Percentiles rank a stretch among this genome's conserved stretches.
These are phyloP conservation scores for Colletotrichum noveboracense DNA, from an alignment of 2,329 filamentous ascomycete genomes.

Conservation along the genomic window DNA sequence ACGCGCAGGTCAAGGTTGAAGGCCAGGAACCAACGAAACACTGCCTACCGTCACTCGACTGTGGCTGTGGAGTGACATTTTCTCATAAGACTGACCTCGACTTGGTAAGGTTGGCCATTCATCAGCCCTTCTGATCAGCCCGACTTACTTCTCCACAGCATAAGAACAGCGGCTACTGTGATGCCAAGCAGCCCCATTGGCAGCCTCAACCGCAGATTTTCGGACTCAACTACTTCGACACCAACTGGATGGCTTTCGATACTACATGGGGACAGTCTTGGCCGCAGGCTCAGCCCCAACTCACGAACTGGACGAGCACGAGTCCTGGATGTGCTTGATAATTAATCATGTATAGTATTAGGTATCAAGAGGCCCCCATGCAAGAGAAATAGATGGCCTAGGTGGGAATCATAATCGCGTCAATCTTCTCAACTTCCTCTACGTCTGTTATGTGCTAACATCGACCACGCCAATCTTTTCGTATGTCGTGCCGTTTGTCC, in stretches of 20 bases:
- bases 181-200: not conserved
- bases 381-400: not conserved
- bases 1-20: not conserved
- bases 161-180: not conserved
- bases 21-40: not conserved
- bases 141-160: not conserved
- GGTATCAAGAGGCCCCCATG: not conserved
- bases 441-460: not conserved
- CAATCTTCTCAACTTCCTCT: not conserved
- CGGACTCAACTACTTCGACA: not conserved
- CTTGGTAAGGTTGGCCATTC: not conserved
- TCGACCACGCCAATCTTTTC: slow-evolving; percentile 13
- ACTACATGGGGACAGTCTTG: not conserved
- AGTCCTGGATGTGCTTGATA: not conserved
- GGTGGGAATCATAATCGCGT: not conserved
- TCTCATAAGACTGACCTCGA: not conserved
- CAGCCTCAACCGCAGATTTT: not conserved
- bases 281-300: not conserved
- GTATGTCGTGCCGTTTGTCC: slow-evolving; percentile 21
- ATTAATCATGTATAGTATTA: not conserved
- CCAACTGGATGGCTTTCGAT: not conserved
- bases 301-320: not conserved
- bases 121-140: not conserved
- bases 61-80: not conserved
- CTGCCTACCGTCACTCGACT: not conserved